phyloP scores from a whole-genome alignment of 192 early-diverging fungal species.

The Chytriomyces confervae region DNA sequence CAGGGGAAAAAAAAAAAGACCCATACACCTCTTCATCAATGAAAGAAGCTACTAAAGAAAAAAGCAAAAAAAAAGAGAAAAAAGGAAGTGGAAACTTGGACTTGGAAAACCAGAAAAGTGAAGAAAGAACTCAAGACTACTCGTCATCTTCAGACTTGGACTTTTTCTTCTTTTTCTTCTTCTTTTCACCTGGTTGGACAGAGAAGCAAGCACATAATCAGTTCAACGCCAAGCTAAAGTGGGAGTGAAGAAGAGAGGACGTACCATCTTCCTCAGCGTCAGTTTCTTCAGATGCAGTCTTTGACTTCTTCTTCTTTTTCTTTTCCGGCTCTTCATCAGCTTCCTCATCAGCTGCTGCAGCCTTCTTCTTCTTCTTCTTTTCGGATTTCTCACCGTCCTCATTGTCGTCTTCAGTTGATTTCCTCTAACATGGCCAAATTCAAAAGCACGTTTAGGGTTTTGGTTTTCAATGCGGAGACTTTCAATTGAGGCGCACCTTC shows the following conservation, averaged over 20 bases:
- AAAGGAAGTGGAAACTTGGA: no score
- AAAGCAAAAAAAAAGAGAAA: no score
- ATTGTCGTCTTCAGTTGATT: constrained; percentile 30
- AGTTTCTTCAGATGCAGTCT: constrained; percentile 5
- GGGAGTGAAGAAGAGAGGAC: neutral
- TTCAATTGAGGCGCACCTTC: constrained; percentile 33
- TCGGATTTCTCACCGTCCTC: constrained; percentile 34
- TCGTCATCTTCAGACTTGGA: neutral
- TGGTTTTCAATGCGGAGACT: constrained; percentile 30
- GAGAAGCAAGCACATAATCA: no score
- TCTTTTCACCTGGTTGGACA: constrained; percentile 17
- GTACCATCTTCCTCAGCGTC: constrained; percentile 4
- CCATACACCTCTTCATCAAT: no score
- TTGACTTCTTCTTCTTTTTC: constrained; percentile 35
- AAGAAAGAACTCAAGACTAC: neutral
- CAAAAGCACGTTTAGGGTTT: neutral
- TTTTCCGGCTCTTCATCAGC: neutral
- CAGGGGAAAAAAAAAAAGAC: no score
- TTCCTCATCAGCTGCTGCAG: constrained; percentile 31
- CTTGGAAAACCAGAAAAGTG: neutral
- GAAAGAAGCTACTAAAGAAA: no score
- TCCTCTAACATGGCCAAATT: constrained; percentile 30
- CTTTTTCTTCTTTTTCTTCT: constrained; percentile 46
- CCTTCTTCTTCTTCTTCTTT: constrained; percentile 45
- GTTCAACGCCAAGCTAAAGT: neutral